Evolutionary conservation across 169 alveolate species (phyloP), one percentile per base, ranked within the genome.

Genomic region (Perkinsus marinus): DNA sequence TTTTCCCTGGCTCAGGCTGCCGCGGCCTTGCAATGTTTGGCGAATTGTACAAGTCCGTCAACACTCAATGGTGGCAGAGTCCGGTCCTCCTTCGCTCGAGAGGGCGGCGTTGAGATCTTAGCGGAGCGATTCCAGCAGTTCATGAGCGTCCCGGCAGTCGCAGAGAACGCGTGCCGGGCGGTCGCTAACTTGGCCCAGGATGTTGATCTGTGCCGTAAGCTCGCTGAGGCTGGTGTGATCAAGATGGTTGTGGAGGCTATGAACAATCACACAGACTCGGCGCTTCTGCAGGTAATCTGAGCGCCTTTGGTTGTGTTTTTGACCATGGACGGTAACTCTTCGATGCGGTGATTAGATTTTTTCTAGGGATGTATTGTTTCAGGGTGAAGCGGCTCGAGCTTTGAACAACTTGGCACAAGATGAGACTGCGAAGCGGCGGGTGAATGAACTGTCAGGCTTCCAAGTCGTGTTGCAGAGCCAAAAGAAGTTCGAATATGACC

Each of bases 301-400:
- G 79, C 3, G 79, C 37, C 26, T 2, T 43, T 43, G 17, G 68
- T 43, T 10, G 68, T 43, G 9, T 17, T 17, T 43, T 43, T 9
- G 68, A 43, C 17, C 26, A 43, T 9, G 68, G 68, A 43, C 68
- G 68, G 68, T 9, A 43, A 17, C 9, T 9, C 17, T 17, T n/a
- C n/a, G n/a, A n/a, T n/a, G n/a, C n/a, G n/a, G n/a, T n/a, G n/a
- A n/a, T n/a, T n/a, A n/a, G n/a, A n/a, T n/a, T n/a, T n/a, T n/a
- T n/a, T n/a, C n/a, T n/a, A n/a, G 34, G 22, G 79, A 16, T 16
- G 79, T 57, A 6, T 57, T 13, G 79, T 2, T 16, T 57, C 94
- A 92, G 94, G 94, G 94, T 0, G 94, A 93, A 36, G 94, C 94
- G n/a, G 91, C 93, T 92, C 90, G 94, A 39, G 94, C 94, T 16